phyloP scores from a whole-genome alignment of 148 eudicot genomes.

The Chenopodium berlandieri region DNA sequence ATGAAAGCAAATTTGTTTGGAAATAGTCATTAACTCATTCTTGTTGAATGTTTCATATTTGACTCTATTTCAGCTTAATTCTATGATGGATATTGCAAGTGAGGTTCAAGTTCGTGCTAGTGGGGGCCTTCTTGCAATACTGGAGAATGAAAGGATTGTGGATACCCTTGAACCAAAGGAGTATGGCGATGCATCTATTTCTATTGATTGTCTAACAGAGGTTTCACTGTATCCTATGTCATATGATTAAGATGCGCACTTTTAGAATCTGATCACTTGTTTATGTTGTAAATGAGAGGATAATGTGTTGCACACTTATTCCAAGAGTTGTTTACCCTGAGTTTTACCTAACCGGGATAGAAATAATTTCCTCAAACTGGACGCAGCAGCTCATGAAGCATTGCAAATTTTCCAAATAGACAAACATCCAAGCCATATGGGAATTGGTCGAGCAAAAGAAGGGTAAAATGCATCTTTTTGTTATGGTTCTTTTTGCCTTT shows the following conservation, averaged over 20 bases:
- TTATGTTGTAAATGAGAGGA: conserved; percentile 9
- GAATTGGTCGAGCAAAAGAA: conserved; percentile 98
- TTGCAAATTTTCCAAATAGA: conserved; percentile 93
- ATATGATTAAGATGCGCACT: conserved; percentile 12
- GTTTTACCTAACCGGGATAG: conserved; percentile 48
- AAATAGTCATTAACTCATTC: not conserved
- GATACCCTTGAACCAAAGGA: conserved; percentile 83
- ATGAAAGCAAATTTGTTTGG: not conserved
- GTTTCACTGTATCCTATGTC: conserved; percentile 77
- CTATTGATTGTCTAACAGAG: conserved; percentile 72
- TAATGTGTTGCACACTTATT: not conserved
- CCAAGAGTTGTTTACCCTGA: conserved; percentile 12
- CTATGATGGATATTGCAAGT: conserved; percentile 92
- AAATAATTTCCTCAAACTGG: conserved; percentile 89
- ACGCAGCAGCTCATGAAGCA: conserved; percentile 88
- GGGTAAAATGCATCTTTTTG: conserved; percentile 53
- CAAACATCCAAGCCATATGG: conserved; percentile 99
- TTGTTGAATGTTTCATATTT: conserved; percentile 12
- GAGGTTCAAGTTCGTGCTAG: conserved; percentile 96
- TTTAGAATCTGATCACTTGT: not conserved
- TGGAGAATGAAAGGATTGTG: conserved; percentile 86
- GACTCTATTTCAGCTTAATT: conserved; percentile 60
- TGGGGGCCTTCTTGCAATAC: conserved; percentile 94
- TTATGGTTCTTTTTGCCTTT: conserved; percentile 17
- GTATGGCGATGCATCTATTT: conserved; percentile 65